Evolutionary conservation across 2,329 filamentous ascomycete genomes (phyloP), one percentile per base, ranked within the genome.

Genomic region (Leptosphaerulina australis): DNA sequence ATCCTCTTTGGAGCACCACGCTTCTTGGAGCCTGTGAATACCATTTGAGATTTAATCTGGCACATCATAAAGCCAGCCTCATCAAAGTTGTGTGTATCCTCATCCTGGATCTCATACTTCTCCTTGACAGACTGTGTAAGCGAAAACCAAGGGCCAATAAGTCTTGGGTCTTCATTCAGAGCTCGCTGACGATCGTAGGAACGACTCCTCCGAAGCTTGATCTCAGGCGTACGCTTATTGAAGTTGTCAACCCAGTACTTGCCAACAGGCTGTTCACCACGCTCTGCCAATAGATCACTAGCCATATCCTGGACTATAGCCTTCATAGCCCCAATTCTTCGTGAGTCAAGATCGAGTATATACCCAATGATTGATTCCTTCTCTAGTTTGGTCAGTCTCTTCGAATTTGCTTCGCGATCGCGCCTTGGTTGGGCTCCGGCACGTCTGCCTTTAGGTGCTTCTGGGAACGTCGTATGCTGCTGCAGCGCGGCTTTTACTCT

Each of bases 171-270:
- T 11, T 35, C 35, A 11, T 35, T 35, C 4, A 35, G 11, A 14
- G 34, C 21, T 37, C 8, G 34, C 34, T 37, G 21, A 20, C 21
- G 21, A 40, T 59, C 37, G 46, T 60, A 59, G 35, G 10, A 17
- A 36, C 36, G 20, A 30, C 28, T 44, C 12, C 35, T 34, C 29
- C n/a, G 12, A 14, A 29, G 20, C 34, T 50, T 49, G 21, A 49
- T 28, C 29, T 45, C 25, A 45, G 24, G 14, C 35, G 56, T 49
- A 41, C 59, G 60, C 25, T 30, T 44, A 3, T 40, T 22, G 20
- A 41, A 46, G 20, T 35, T 47, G 34, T 37, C 34, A 20, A 37
- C 17, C 34, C 34, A 22, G 21, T 4, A 3, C 17, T 37, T 21
- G 18, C 34, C 34, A 37, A 24, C 34, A 37, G 34, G 34, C 34